Evolutionary conservation across 805 yeast genomes (phyloP).

Genomic region (Zygoascus tannicola): DNA sequence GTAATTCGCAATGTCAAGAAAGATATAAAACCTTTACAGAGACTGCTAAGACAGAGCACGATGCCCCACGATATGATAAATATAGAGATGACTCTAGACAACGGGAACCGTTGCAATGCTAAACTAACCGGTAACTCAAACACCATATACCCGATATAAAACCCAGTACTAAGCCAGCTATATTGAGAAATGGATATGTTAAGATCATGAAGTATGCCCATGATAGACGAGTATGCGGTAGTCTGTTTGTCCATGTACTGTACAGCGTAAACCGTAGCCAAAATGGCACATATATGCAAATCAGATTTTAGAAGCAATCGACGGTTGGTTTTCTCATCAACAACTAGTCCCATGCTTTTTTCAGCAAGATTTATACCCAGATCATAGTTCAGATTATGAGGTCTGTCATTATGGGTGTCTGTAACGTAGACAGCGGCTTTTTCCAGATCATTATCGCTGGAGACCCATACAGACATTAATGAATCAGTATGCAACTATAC

Average conservation of each 20-base stretch:
- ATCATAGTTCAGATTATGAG: no score
- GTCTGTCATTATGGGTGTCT: no score
- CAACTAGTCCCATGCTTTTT: slow-evolving; percentile 9
- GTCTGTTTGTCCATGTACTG: slow-evolving; percentile 57
- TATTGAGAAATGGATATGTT: slow-evolving; percentile 36
- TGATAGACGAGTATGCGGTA: slow-evolving; percentile 42
- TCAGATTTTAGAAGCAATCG: slow-evolving; percentile 43
- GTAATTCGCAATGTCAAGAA: slow-evolving; percentile 40
- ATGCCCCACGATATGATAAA: slow-evolving; percentile 56
- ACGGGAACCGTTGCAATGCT: slow-evolving; percentile 46
- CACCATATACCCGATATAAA: slow-evolving; percentile 54
- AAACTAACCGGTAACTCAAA: slow-evolving; percentile 44
- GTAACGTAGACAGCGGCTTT: slow-evolving; percentile 56
- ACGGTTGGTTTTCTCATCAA: slow-evolving; percentile 21
- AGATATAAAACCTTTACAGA: slow-evolving; percentile 36
- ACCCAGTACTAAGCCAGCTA: slow-evolving; percentile 48
- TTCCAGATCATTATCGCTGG: slow-evolving; percentile 35
- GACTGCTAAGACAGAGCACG: slow-evolving; percentile 43
- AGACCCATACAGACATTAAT: no score
- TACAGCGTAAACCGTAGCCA: slow-evolving; percentile 41
- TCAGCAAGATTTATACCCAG: slow-evolving; percentile 6
- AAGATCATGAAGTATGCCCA: slow-evolving; percentile 40
- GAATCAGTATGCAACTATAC: no score
- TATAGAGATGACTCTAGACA: slow-evolving; percentile 41
- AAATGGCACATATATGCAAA: slow-evolving; percentile 39